Evolutionary conservation across 495 filamentous ascomycete species (phyloP).

Genomic region (Gamarada debralockiae): DNA sequence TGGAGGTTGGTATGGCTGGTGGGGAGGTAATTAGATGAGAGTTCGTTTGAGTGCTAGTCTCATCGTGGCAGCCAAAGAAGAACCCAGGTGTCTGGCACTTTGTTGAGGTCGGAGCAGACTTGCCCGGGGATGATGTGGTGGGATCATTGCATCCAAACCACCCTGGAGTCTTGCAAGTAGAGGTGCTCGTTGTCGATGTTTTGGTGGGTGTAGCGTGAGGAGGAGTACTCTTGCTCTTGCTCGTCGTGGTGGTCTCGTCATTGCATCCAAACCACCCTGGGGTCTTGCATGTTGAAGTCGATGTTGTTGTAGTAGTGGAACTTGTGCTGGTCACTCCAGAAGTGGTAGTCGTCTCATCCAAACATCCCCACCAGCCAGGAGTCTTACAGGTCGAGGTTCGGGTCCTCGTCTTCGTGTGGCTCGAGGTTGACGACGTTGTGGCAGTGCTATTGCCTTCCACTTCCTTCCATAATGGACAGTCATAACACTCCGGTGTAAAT

Average conservation of each 20-base stretch:
- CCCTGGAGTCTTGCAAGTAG: conserved; percentile 59
- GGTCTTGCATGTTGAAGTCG: conserved; percentile 51
- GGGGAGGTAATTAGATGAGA: conserved; percentile 24
- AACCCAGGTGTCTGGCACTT: conserved; percentile 49
- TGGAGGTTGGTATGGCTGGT: conserved; percentile 16
- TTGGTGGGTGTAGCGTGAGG: conserved; percentile 33
- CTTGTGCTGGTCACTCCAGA: conserved; percentile 41
- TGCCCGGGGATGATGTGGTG: conserved; percentile 28
- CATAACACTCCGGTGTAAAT: conserved; percentile 71
- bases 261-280: conserved; percentile 60
- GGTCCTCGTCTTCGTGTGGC: conserved; percentile 59
- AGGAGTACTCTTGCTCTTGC: conserved; percentile 26
- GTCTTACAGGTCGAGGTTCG: conserved; percentile 85
- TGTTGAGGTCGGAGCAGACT: conserved; percentile 31
- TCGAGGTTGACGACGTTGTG: conserved; percentile 69
- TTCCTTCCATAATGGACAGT: conserved; percentile 93
- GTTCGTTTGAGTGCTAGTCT: conserved; percentile 31
- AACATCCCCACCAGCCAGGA: conserved; percentile 77
- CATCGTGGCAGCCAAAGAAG: conserved; percentile 53
- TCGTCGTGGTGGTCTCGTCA: conserved; percentile 34
- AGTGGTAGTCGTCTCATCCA: conserved; percentile 55
- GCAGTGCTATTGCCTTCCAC: conserved; percentile 79
- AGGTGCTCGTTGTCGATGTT: conserved; percentile 44
- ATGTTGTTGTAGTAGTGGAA: conserved; percentile 40
- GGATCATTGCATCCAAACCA: conserved; percentile 57